Base-by-base conservation (phyloP, 306 rosid species). In the Sicyos edulis region DNA sequence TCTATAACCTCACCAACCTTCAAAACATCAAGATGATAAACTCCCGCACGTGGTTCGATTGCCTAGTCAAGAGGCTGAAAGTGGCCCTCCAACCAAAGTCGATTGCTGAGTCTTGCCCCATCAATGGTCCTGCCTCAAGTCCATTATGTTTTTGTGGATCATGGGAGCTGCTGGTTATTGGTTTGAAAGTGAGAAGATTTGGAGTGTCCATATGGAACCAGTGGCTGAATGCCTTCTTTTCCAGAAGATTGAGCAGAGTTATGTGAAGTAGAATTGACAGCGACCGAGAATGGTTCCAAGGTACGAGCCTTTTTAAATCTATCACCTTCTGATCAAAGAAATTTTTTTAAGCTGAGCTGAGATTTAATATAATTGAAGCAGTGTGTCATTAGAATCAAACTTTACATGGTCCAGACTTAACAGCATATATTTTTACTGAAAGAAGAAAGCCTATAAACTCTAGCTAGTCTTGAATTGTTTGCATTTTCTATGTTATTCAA, bases 261-360 rank as follows among this genome's bases (percentile, higher is more conserved):
- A 67, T 79, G 81, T 5, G 91, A 75, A 70, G 90, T 74, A 10
- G 89, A 75, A 74, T 76, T 84, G 59, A 71, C 65, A 52, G 83
- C 29, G 37, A 92, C 88, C 1, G 96, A 80, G 76, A 88, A 93
- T 11, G 97, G 98, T 81, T 93, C 96, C 84, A 86, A 83, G 74
- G 84, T 77, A 83, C 90, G 89, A 60, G 98, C 97, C 83, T 93
- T 93, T 86, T 83, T 93, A 81, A 93, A 93, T 79, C 98, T 89
- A 86, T 88, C 58, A 21, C 73, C 26, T 68, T 49, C 57, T 49
- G 44, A 68, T 68, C 57, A 68, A 45, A 67, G 12, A 67, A 47
- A 45, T 67, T n/a, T 40, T 45, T 42, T 47, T 47, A 22, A 3
- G 19, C 72, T 32, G 37, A 32, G 37, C 37, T 67, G 8, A 67